These are phyloP conservation scores for sunflower (Helianthus annuus) DNA, from an alignment of 129 eudicot species.

Conservation along the genomic window HanXRQr2.0-SUNRISE NC_035449.2:190103925-190104424, in stretches of 20 bases:
- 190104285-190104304: background rate
- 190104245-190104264: slow-evolving; percentile 21
- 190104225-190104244: slow-evolving; percentile 27
- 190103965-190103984: background rate
- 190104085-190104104: slow-evolving; percentile 49
- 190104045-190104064: slow-evolving; percentile 23
- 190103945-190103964: background rate
- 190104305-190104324: background rate
- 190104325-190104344: background rate
- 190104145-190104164: background rate
- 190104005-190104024: slow-evolving; percentile 31
- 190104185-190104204: background rate
- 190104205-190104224: slow-evolving; percentile 49
- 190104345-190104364: background rate
- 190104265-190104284: slow-evolving; percentile 13
- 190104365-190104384: background rate
- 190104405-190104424: too few relatives aligned
- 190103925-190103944: slow-evolving; percentile 2
- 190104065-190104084: slow-evolving; percentile 24
- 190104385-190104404: too few relatives aligned
- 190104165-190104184: background rate
- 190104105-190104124: slow-evolving; percentile 43
- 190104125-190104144: slow-evolving; percentile 48
- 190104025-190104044: slow-evolving; percentile 35
- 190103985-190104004: slow-evolving; percentile 11